A percentile compares a stretch with the other conserved stretches of the same genome.
phyloP scores from a whole-genome alignment of 495 filamentous ascomycete species.

The Aspergillus incahuasiensis region DNA sequence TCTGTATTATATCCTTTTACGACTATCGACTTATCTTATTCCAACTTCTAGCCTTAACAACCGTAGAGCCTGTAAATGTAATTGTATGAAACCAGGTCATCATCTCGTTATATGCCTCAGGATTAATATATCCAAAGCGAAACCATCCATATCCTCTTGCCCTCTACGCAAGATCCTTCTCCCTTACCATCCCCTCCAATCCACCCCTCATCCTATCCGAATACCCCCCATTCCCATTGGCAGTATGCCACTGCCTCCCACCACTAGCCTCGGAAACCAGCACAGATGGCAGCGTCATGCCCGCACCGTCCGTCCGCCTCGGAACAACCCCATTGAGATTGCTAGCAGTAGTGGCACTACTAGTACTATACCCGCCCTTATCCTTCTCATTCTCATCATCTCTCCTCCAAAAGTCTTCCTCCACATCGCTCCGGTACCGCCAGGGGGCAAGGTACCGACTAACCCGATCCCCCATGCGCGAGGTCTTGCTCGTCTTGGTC shows the following conservation, averaged over 20 bases:
- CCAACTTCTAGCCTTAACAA: background rate
- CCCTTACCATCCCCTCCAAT: background rate
- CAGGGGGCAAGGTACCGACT: constrained; percentile 20
- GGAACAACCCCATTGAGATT: background rate
- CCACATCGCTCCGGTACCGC: constrained; percentile 18
- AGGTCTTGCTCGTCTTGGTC: constrained; percentile 23
- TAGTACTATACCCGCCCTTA: constrained; percentile 6
- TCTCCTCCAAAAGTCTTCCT: constrained; percentile 36
- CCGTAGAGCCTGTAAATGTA: background rate
- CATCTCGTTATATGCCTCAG: too few species aligned
- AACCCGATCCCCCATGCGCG: constrained; percentile 21
- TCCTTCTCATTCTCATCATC: constrained; percentile 22
- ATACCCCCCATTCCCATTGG: background rate
- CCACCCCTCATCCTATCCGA: background rate
- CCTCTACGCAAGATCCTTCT: background rate
- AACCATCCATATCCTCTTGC: background rate
- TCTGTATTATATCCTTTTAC: constrained; percentile 26
- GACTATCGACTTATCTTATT: constrained; percentile 7
- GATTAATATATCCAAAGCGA: background rate
- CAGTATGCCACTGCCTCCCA: background rate
- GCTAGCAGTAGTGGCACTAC: background rate
- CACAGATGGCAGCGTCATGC: constrained; percentile 12
- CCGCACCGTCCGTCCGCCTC: background rate
- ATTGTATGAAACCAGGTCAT: too few species aligned
- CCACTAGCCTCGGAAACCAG: constrained; percentile 10